Evolutionary conservation across 2,329 filamentous ascomycete species (phyloP), one percentile per base, ranked within the genome.

Genomic region (Microdochium nivale): DNA sequence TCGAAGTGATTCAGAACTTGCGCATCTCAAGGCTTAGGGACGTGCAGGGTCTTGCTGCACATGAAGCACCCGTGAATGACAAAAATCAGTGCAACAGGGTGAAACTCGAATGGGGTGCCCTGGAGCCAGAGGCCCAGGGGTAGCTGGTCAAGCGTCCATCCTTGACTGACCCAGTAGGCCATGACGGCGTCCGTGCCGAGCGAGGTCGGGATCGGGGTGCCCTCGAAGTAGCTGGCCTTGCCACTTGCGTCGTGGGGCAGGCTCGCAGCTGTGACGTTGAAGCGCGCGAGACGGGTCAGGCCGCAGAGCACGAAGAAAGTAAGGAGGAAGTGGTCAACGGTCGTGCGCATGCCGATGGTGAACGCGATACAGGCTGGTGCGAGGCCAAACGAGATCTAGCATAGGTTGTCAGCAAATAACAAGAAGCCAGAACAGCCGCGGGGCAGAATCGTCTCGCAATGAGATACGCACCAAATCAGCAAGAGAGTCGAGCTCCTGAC

Each of bases 151-250:
- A 89, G 77, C 47, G 92, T 78, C 88, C 88, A 92, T 56, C 87
- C 86, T 59, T 89, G 78, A 52, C 79, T 83, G 27, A 95, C 81
- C 87, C 90, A 97, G 71, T 86, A 96, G 27, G 86, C 88, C 88
- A 97, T 96, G 53, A 95, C 62, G 14, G 78, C 82, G 55, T 89
- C 90, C 59, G 95, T 83, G 2, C 79, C 84, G 24, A 97, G 75
- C 24, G 88, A 91, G 2, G 90, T 97, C 1, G 94, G 94, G 62
- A 97, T 96, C 1, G 94, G 94, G 0, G 92, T 95, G 60, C 94
- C 94, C 72, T 99, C 94, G 61, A 99, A 99, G 73, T 95, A 99
- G 65, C 87, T 81, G 54, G 88, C 90, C 74, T 99, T 99, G 60
- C 94, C 94, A 0, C 80, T 82, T 48, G 84, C 86, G 67, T 99